Evolutionary conservation across 768 basidiomycete species (phyloP).

Genomic region (Boletus edulis): DNA sequence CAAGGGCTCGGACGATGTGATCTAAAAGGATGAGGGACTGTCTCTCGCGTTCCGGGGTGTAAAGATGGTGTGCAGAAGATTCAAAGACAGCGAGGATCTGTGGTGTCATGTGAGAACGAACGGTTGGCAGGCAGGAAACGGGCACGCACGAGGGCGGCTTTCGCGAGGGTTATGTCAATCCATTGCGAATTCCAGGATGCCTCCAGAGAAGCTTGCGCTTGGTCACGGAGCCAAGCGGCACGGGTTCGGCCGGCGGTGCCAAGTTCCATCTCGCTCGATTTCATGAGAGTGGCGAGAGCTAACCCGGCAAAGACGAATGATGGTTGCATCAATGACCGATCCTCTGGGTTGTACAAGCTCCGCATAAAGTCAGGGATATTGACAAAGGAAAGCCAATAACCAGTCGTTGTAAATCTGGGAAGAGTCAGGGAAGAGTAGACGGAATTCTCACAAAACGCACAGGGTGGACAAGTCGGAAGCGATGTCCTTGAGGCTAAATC

Average conservation of each 20-base stretch:
- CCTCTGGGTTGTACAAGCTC: slow-evolving; percentile 49
- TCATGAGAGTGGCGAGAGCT: slow-evolving; percentile 70
- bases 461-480: slow-evolving; percentile 48
- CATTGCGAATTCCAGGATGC: slow-evolving; percentile 47
- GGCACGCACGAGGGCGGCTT: slow-evolving; percentile 63
- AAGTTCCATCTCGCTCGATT: slow-evolving; percentile 64
- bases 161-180: slow-evolving; percentile 64
- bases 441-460: slow-evolving; percentile 35
- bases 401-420: slow-evolving; percentile 60
- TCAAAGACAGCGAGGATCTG: slow-evolving; percentile 80
- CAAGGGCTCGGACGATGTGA: slow-evolving; percentile 54
- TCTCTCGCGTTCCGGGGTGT: slow-evolving; percentile 53
- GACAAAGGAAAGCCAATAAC: slow-evolving; percentile 69
- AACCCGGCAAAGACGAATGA: slow-evolving; percentile 66
- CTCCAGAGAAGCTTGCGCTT: slow-evolving; percentile 55
- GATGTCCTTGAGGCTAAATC: slow-evolving; percentile 47
- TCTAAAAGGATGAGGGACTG: slow-evolving; percentile 60
- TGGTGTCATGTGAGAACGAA: slow-evolving; percentile 11
- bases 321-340: slow-evolving; percentile 61
- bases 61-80: slow-evolving; percentile 66
- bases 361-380: slow-evolving; percentile 54
- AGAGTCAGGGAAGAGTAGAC: slow-evolving; percentile 3
- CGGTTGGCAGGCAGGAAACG: not conserved
- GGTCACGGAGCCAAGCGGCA: slow-evolving; percentile 56
- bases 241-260: slow-evolving; percentile 51